Evolutionary conservation across 257 asterid genomes (phyloP).

Genomic region (Gentiana macrophylla): DNA sequence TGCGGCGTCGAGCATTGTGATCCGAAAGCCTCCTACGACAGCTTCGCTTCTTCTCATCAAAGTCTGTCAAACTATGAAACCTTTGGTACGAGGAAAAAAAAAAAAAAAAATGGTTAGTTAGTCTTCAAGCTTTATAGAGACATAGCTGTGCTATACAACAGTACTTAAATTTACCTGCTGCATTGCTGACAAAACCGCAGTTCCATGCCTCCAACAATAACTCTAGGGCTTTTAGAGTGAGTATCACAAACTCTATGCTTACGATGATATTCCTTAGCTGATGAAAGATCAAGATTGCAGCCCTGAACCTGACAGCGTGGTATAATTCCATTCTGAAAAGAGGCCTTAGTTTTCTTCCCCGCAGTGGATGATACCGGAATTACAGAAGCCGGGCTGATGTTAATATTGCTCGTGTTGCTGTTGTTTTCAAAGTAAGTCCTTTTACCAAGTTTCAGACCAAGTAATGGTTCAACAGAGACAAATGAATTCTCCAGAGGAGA

Average conservation of each 20-base stretch:
- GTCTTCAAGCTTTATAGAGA: not conserved
- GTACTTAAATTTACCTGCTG: conserved; percentile 53
- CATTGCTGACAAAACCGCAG: conserved; percentile 97
- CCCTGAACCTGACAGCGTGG: conserved; percentile 78
- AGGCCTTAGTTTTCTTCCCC: conserved; percentile 41
- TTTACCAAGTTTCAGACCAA: conserved; percentile 78
- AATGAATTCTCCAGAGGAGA: conserved; percentile 40
- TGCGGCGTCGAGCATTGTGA: conserved; percentile 92
- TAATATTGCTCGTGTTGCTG: conserved; percentile 29
- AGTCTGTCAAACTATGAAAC: conserved; percentile 80
- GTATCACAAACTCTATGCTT: conserved; percentile 78
- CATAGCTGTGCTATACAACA: too few species aligned
- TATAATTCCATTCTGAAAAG: conserved; percentile 24
- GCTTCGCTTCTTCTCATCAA: conserved; percentile 91
- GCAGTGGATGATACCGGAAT: conserved; percentile 31
- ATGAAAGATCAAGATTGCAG: conserved; percentile 64
- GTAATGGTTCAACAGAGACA: conserved; percentile 46
- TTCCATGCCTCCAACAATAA: conserved; percentile 52
- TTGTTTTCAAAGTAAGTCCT: conserved; percentile 64
- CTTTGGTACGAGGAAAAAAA: conserved; percentile 20
- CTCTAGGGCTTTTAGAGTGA: conserved; percentile 76
- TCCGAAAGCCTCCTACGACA: conserved; percentile 87
- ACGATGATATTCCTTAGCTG: conserved; percentile 76
- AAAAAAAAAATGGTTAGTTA: not conserved
- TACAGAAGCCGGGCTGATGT: conserved; percentile 29